Base-by-base conservation (phyloP, 1,284 basidiomycete genomes). In the Melanopsichium pennsylvanicum region DNA sequence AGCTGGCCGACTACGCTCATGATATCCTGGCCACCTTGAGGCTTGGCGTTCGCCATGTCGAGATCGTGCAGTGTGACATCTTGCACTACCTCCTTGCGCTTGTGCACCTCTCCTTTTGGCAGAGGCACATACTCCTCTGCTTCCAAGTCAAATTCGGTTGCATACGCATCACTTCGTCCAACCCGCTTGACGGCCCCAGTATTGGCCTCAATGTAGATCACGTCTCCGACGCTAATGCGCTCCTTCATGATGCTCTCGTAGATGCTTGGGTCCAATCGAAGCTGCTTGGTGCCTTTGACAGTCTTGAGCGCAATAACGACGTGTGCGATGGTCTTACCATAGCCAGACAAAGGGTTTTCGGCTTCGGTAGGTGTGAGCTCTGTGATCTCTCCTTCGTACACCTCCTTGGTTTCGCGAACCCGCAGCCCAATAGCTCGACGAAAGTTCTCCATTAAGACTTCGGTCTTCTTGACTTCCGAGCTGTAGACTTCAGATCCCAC, bases 1-100 rank as follows among this genome's bases (percentile, higher is more conserved):
- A 98, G 85, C 80, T 93, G 95, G 5, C 95, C 93, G 89, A 98
- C 97, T 25, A 98, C 93, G 78, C 90, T 92, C 94, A 97, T 97
- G 81, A 98, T 97, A 78, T 97, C 95, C 82, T 97, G 95, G 1
- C 96, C 94, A 13, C 87, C 87, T 74, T 92, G 91, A 7, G 95
- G 95, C 38, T 93, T 88, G 12, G 94, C 93, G 81, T 98, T 98
- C 5, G 94, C 95, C 66, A 94, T 92, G 81, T 98, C 95, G 36
- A 98, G 85, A 81, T 98, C 95, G 54, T 96, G 93, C 15, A 98
- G 85, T 0, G 93, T 97, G 32, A 98, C 92, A 72, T 97, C 95
- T 82, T 97, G 96, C 5, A 98, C 93, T 2, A 97, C 88, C 79
- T 98, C 93, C 82, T 97, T 97, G 64, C 89, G 87, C 83, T 97